These are phyloP conservation scores for Chloris gayana DNA, from an alignment of 176 grass and related monocot species.

Conservation along the genomic window DNA sequence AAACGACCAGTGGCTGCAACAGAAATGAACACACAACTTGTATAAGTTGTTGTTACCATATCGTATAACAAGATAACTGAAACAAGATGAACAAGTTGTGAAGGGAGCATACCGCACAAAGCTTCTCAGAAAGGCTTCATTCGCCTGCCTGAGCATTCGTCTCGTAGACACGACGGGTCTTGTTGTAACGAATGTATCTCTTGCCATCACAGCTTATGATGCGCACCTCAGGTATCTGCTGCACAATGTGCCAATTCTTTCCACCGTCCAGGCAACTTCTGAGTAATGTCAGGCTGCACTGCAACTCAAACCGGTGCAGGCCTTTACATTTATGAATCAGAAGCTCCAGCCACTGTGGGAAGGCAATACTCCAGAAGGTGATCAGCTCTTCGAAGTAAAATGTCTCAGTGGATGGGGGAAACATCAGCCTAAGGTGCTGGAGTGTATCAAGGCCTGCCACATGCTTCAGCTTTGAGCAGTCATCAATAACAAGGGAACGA, in stretches of 20 bases:
- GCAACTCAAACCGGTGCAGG: conserved; percentile 58
- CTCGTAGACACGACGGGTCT: conserved; percentile 50
- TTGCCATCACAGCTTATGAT: conserved; percentile 57
- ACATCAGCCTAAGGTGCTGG: conserved; percentile 59
- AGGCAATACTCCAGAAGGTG: conserved; percentile 73
- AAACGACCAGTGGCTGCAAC: conserved; percentile 34
- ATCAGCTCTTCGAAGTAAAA: conserved; percentile 83
- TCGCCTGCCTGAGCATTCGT: conserved; percentile 71
- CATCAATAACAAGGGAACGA: conserved; percentile 44
- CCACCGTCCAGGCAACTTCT: conserved; percentile 71
- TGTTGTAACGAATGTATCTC: conserved; percentile 71
- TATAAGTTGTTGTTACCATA: conserved; percentile 1
- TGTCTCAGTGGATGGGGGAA: conserved; percentile 68
- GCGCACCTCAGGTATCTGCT: conserved; percentile 70
- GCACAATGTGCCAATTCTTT: conserved; percentile 76
- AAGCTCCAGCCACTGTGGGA: conserved; percentile 69
- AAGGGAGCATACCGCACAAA: conserved; percentile 18
- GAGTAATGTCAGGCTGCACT: conserved; percentile 62
- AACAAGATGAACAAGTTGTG: conserved; percentile 19
- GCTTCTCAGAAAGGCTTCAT: conserved; percentile 46
- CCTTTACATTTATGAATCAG: conserved; percentile 54
- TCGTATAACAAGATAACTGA: not conserved
- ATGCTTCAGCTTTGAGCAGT: conserved; percentile 74
- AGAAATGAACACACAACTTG: not conserved
- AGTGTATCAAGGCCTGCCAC: conserved; percentile 56